Evolutionary conservation across 1,284 basidiomycete species (phyloP), one percentile per base, ranked within the genome.

Genomic region (Malassezia globosa): DNA sequence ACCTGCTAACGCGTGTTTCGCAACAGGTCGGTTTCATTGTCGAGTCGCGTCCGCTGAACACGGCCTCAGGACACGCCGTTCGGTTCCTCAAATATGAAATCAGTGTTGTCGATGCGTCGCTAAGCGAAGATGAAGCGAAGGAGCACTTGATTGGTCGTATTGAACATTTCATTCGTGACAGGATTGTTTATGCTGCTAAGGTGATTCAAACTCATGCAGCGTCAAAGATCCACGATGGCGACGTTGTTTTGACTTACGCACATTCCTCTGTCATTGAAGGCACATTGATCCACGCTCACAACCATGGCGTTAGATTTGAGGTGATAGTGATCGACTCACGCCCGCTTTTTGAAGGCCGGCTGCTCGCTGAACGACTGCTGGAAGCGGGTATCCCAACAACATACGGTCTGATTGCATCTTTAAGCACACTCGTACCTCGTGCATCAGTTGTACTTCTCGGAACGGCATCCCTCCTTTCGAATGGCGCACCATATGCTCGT

Each of bases 81-180:
- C 80, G 90, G 50, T 87, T 92, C 73, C 77, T 99, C 65, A 97
- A 99, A 76, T 78, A 94, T 54, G 88, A 96, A 68, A 95, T 99
- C 70, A 90, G 87, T 66, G 80, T 81, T 18, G 82, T 88, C 38
- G 85, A 87, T 61, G 86, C 88, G 46, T 90, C 96, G 73, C 77
- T 87, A 65, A 82, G 87, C 5, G 88, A 95, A 72, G 85, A 90
- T 67, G 87, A 95, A 85, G 90, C 92, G 24, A 96, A 95, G 75
- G 79, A 85, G 60, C 77, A 79, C 7, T 75, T 99, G 7, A 83
- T 85, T 60, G 77, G 79, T 40, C 84, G 85, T 58, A 96, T 99
- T 56, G 87, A 92, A 68, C 81, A 83, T 56, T 99, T 95, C 72
- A 85, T 96, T 59, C 81, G 83, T 24, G 92, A 97, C 73, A 80